These are phyloP conservation scores for Pisolithus marmoratus DNA, from an alignment of 768 basidiomycete genomes.

Conservation along the genomic window DNA sequence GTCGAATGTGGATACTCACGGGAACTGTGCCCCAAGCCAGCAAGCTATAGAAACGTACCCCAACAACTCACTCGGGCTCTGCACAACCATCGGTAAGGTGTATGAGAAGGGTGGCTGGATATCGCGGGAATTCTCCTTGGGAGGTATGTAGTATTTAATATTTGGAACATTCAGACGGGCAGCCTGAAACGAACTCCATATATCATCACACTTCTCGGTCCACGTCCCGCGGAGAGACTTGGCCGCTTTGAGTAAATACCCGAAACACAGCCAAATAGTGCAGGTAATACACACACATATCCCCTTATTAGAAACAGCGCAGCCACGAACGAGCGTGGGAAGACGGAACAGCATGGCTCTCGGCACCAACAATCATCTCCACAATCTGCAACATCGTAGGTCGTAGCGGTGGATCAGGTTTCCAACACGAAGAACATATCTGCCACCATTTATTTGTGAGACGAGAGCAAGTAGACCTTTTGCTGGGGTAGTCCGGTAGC, in stretches of 20 bases:
- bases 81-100: conserved; percentile 12
- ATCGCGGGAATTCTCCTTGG: background rate
- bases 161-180: no score
- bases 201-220: no score
- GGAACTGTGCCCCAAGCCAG: conserved; percentile 87
- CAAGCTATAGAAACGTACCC: conserved; percentile 69
- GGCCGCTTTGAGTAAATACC: no score
- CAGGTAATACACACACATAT: no score
- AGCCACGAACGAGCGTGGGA: background rate
- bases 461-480: background rate
- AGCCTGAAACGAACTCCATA: no score
- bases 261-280: no score
- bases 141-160: no score
- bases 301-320: background rate
- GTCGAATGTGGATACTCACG: conserved; percentile 46
- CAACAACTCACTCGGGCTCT: conserved; percentile 51
- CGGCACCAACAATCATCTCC: background rate
- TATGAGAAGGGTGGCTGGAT: background rate
- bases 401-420: background rate
- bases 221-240: no score
- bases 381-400: background rate
- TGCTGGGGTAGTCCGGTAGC: background rate
- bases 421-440: background rate
- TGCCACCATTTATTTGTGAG: background rate
- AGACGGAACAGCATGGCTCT: background rate